Conservation (phyloP, 495 filamentous ascomycete species). For the Tricharina praecox region DNA sequence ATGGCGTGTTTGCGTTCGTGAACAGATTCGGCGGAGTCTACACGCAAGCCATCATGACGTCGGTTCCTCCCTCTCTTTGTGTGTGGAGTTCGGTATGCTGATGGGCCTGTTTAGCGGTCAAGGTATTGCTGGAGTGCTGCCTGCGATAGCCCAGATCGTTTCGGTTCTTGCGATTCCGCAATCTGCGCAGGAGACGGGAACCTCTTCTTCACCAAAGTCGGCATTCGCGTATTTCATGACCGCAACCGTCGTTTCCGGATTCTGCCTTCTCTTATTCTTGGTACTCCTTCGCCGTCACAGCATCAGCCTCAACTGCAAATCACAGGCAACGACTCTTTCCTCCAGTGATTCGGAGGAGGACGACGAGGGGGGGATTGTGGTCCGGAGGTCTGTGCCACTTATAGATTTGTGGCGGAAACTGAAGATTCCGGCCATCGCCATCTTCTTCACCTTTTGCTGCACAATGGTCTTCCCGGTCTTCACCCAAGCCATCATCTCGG, state of each 20-base stretch:
- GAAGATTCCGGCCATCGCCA: constrained; percentile 47
- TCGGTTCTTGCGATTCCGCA: constrained; percentile 57
- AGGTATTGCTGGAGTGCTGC: constrained; percentile 78
- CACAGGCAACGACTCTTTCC: constrained; percentile 1
- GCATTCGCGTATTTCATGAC: constrained; percentile 88
- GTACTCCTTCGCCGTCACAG: constrained; percentile 40
- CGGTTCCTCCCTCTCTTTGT: neutral
- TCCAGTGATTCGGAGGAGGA: constrained; percentile 26
- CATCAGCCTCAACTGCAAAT: constrained; percentile 3
- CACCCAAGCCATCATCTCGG: constrained; percentile 57
- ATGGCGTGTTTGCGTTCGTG: constrained; percentile 85
- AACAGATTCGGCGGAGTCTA: constrained; percentile 73
- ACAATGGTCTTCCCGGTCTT: constrained; percentile 94
- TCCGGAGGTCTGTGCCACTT: constrained; percentile 46
- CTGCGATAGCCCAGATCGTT: constrained; percentile 68
- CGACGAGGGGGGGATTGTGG: no score
- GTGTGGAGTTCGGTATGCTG: neutral
- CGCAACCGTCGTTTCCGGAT: constrained; percentile 47
- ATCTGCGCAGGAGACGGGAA: constrained; percentile 11
- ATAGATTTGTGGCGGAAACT: constrained; percentile 54
- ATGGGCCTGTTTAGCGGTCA: constrained; percentile 39
- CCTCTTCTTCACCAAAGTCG: constrained; percentile 36
- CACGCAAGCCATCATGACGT: constrained; percentile 86
- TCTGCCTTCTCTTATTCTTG: constrained; percentile 43
- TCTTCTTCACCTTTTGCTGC: constrained; percentile 61